Evolutionary conservation across 345 rosid genomes (phyloP), one percentile per base, ranked within the genome.

Genomic region (Lepidium aucheri): DNA sequence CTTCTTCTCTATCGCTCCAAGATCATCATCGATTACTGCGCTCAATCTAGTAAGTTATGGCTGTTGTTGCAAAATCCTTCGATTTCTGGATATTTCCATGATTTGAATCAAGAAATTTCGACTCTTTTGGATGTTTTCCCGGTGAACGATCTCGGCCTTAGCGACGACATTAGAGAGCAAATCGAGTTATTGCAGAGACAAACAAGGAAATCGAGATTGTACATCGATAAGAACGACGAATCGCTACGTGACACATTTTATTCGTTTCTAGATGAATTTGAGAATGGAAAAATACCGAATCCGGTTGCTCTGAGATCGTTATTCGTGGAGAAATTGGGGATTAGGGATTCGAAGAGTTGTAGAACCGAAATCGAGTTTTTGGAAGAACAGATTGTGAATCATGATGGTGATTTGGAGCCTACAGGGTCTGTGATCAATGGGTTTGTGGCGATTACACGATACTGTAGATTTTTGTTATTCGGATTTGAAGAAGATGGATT

Each of bases 61-160:
- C 76, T 95, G 0, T 63, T 95, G 85, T 82, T 91, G 38, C 96
- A 95, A 68, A 89, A 82, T 51, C 88, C 83, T 18, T 74, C 89
- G 2, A 83, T 95, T 74, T 85, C 96, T 11, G 96, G 96, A 9
- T 93, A 95, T 80, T 95, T 91, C 74, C 96, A 95, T 72, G 97
- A 91, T 72, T 73, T 91, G 82, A 84, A 91, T 72, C 93, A 85
- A 70, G 99, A 95, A 54, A 83, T 88, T 20, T 78, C 79, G 10
- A 95, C 97, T 64, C 96, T 91, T 43, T 74, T 95, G 73, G 99
- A 95, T 78, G 97, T 91, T 28, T 81, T 95, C 59, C 96, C 96
- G 0, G 60, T 84, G 9, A 49, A 75, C 30, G 84, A 87, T 63
- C 65, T 87, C 20, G 49, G 40, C 14, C 75, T 95, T 73, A 80